Percentiles rank a stretch among this genome's conserved stretches.
phyloP scores from a whole-genome alignment of 441 rosid genomes.

The Bruguiera hainesii region DNA sequence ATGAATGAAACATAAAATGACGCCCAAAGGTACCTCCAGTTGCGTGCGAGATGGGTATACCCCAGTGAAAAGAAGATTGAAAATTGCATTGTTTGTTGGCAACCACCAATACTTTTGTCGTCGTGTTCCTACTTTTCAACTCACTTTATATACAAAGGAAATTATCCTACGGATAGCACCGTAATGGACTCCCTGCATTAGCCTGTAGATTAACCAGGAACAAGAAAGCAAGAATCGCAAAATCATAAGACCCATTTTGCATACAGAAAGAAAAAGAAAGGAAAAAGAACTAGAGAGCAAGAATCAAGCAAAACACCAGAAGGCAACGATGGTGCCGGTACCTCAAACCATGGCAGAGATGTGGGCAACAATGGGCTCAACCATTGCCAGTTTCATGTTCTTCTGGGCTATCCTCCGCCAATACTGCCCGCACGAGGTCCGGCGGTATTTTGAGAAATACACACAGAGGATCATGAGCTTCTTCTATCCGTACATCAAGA shows the following conservation, averaged over 20 bases:
- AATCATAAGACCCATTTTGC: background rate
- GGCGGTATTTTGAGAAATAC: slow-evolving; percentile 38
- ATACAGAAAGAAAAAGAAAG: background rate
- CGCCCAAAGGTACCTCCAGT: too few species aligned
- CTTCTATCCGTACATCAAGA: slow-evolving; percentile 48
- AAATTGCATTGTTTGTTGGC: background rate
- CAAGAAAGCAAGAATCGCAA: background rate
- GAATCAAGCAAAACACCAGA: background rate
- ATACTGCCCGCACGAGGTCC: slow-evolving; percentile 52
- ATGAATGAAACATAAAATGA: too few species aligned
- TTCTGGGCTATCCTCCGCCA: slow-evolving; percentile 47
- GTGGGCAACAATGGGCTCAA: slow-evolving; percentile 56
- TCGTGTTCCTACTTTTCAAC: background rate
- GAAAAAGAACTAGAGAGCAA: background rate
- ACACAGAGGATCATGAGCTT: slow-evolving; percentile 28
- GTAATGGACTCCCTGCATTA: background rate
- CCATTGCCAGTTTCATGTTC: slow-evolving; percentile 61
- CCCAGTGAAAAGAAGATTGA: background rate
- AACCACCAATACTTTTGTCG: too few species aligned
- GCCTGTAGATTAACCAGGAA: background rate
- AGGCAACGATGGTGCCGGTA: slow-evolving; percentile 6
- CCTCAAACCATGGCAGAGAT: slow-evolving; percentile 40
- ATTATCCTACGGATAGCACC: background rate
- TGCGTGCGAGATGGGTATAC: too few species aligned
- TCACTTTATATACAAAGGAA: background rate